A percentile compares a stretch with the other conserved stretches of the same genome.
These are phyloP conservation scores for Geoglossum cookeanum DNA, from an alignment of 2,329 filamentous ascomycete genomes.

Conservation along the genomic window DNA sequence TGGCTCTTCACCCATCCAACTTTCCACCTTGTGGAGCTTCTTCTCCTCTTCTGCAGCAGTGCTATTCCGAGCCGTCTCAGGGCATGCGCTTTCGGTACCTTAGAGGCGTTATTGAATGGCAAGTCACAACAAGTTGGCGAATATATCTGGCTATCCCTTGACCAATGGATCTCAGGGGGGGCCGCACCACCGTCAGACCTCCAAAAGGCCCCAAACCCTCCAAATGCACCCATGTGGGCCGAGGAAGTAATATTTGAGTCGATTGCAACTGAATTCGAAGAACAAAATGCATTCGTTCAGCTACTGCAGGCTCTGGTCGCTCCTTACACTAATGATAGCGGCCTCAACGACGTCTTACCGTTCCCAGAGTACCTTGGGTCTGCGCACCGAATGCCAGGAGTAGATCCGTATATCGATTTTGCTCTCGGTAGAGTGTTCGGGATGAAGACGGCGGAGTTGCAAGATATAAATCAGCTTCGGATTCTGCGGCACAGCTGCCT, in stretches of 20 bases:
- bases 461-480: conserved; percentile 48
- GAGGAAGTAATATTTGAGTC: conserved; percentile 50
- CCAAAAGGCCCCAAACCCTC: conserved; percentile 22
- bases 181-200: conserved; percentile 22
- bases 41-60: conserved; percentile 63
- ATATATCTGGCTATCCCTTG: conserved; percentile 61
- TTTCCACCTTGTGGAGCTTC: conserved; percentile 50
- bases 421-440: conserved; percentile 63
- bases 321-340: conserved; percentile 40
- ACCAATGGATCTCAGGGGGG: conserved; percentile 54
- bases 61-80: conserved; percentile 58
- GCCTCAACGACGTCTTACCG: conserved; percentile 55
- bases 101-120: conserved; percentile 55
- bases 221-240: conserved; percentile 20
- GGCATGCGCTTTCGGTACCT: conserved; percentile 64
- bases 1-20: conserved; percentile 52
- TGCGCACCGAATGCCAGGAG: conserved; percentile 60
- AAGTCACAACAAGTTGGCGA: conserved; percentile 50
- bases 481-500: conserved; percentile 65
- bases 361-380: conserved; percentile 76
- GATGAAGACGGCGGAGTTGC: conserved; percentile 42
- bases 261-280: conserved; percentile 63
- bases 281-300: conserved; percentile 66
- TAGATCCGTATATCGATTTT: conserved; percentile 87
- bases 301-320: conserved; percentile 54